Base-by-base conservation (phyloP, 768 basidiomycete genomes). In the Serpula lacrymans region DNA sequence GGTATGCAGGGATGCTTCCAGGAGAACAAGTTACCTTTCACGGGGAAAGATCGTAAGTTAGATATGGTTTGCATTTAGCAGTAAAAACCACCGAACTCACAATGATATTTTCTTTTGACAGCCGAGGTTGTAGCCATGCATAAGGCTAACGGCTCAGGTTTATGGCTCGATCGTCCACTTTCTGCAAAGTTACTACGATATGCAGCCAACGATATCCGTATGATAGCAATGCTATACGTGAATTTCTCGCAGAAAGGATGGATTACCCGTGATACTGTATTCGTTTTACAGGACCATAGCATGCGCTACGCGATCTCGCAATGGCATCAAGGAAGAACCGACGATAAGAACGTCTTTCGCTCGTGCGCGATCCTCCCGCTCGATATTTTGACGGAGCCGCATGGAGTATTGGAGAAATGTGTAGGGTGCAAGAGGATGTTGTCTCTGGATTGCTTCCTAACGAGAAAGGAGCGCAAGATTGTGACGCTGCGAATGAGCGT, bases 191-290 rank as follows among this genome's bases (percentile, higher is more conserved):
- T 72, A 22, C 55, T 70, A 18, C 52, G 55, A 13, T 72, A 72
- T 25, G 70, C 71, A 2, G 67, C 69, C 5, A 62, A 64, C 44
- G 71, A 73, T 50, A 63, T 71, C 34, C 55, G 58, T 22, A 56
- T 70, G 43, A 64, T 73, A 39, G 56, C 51, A 9, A 44, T 52
- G 2, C 57, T 72, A 17, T 65, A 66, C 49, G 50, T 55, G 5
- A 48, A 62, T 34, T 71, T 72, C 42, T 45, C 46, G 7, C 10
- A 46, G 25, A n/a, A 42, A 6, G 37, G 37, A 0, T 60, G 59
- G 57, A 57, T 60, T 37, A 61, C 49, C 0, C 16, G 35, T 1
- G 2, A 3, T 30, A 54, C 50, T 16, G 46, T 52, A 10, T 42
- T 10, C 10, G 10, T 8, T 1, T 39, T 60, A 20, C 44, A 51